Percentiles rank a stretch among this genome's conserved stretches.
Conservation (phyloP, 2,329 filamentous ascomycete genomes). For the Fusarium tupiense region DNA sequence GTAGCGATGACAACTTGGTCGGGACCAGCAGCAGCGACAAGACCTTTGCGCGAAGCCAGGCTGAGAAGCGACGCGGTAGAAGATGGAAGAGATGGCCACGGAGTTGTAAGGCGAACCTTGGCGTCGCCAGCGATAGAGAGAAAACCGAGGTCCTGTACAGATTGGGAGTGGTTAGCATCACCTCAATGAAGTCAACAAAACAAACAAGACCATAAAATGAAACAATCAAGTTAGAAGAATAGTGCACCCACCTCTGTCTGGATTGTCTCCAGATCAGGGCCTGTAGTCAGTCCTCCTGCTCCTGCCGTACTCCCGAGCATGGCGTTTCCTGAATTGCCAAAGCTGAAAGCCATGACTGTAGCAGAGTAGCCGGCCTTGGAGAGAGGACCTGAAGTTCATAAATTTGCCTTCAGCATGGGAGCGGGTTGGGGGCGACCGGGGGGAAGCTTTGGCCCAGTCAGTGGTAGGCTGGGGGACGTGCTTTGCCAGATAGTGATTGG, state of each 20-base stretch:
- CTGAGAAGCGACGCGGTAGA: conserved; percentile 84
- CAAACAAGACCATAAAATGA: conserved; percentile 8
- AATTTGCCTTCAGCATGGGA: conserved; percentile 42
- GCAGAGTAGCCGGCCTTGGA: conserved; percentile 49
- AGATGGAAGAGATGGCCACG: conserved; percentile 81
- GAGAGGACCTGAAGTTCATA: conserved; percentile 42
- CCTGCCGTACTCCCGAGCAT: conserved; percentile 53
- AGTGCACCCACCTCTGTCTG: conserved; percentile 75
- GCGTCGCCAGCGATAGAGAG: conserved; percentile 80
- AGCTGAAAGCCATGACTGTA: conserved; percentile 72
- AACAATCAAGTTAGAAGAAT: background rate
- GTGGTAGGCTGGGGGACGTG: conserved; percentile 40
- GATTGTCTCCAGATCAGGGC: conserved; percentile 78
- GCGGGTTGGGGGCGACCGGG: conserved; percentile 31
- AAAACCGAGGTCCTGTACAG: conserved; percentile 76
- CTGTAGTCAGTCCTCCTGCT: conserved; percentile 54
- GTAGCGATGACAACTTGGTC: conserved; percentile 79
- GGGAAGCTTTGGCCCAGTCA: conserved; percentile 34
- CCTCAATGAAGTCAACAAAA: conserved; percentile 21
- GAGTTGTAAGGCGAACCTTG: conserved; percentile 81
- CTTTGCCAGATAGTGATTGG: conserved; percentile 38
- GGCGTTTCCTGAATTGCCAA: conserved; percentile 59
- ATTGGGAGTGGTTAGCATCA: conserved; percentile 36
- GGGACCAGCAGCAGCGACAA: conserved; percentile 89
- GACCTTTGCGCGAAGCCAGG: conserved; percentile 80